Conservation (phyloP, 1,284 basidiomycete species). For the Fomitopsis palustris region DNA sequence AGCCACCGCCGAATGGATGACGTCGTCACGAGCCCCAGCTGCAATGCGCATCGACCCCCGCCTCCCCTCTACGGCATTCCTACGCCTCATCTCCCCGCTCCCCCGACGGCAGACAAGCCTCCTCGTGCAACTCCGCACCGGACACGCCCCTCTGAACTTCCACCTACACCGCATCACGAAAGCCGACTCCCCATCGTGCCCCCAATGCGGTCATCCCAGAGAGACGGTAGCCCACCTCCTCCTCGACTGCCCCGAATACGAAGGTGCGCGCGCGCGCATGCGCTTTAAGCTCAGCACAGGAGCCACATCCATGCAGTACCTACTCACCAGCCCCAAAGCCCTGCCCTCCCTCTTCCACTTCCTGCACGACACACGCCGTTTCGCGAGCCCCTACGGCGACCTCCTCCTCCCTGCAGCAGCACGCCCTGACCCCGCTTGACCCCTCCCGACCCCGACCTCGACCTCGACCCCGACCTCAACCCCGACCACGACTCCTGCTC, state of each 20-base stretch:
- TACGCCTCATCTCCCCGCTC: not conserved
- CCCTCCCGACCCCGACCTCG: no score
- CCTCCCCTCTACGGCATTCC: constrained; percentile 7
- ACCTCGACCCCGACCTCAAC: no score
- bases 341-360: constrained; percentile 4
- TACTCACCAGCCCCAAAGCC: constrained; percentile 5
- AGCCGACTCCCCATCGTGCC: constrained; percentile 18
- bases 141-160: constrained; percentile 24
- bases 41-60: constrained; percentile 5
- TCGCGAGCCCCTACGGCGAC: constrained; percentile 1
- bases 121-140: constrained; percentile 27
- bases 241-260: no score
- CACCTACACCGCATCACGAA: constrained; percentile 22
- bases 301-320: constrained; percentile 2
- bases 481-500: no score
- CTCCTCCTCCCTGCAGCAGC: no score
- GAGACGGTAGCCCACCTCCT: constrained; percentile 27
- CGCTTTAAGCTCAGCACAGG: no score
- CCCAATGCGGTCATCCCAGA: constrained; percentile 12
- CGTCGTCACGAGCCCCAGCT: constrained; percentile 2
- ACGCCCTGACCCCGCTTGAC: no score
- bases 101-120: constrained; percentile 14
- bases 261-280: no score
- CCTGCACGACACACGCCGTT: constrained; percentile 8
- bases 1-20: constrained; percentile 4